Conservation (phyloP, 169 alveolate species). For the Plasmodium ovale region DNA sequence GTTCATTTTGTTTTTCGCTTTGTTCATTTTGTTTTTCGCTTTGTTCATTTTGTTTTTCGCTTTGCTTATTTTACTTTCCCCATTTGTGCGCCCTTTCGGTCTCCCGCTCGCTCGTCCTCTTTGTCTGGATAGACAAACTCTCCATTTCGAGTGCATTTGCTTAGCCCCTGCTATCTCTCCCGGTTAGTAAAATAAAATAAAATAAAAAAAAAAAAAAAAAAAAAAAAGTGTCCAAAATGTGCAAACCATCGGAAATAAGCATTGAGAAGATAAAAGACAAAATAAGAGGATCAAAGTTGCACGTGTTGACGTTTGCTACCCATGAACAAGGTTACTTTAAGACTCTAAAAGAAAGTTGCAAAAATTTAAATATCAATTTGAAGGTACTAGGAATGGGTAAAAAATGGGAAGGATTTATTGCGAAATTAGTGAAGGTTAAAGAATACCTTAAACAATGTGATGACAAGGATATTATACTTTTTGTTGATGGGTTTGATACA, state of each 20-base stretch:
- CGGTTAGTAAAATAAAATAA: no score
- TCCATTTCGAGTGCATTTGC: no score
- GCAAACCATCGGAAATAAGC: neutral
- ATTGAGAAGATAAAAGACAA: constrained; percentile 15
- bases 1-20: no score
- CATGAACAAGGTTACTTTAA: constrained; percentile 72
- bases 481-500: constrained; percentile 71
- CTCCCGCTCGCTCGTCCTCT: no score
- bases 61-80: no score
- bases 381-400: constrained; percentile 54
- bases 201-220: no score
- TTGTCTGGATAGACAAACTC: no score
- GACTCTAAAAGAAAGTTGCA: constrained; percentile 62
- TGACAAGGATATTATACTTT: constrained; percentile 60
- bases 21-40: no score
- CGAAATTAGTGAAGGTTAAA: constrained; percentile 39
- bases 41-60: no score
- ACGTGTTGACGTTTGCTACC: constrained; percentile 66
- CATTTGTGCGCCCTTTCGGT: no score
- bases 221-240: no score
- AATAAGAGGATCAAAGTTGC: constrained; percentile 30
- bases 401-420: constrained; percentile 72
- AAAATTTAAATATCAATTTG: constrained; percentile 35
- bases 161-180: no score
- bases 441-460: constrained; percentile 48